phyloP scores from a whole-genome alignment of 345 rosid genomes.

The Rhodamnia rubescens region DNA sequence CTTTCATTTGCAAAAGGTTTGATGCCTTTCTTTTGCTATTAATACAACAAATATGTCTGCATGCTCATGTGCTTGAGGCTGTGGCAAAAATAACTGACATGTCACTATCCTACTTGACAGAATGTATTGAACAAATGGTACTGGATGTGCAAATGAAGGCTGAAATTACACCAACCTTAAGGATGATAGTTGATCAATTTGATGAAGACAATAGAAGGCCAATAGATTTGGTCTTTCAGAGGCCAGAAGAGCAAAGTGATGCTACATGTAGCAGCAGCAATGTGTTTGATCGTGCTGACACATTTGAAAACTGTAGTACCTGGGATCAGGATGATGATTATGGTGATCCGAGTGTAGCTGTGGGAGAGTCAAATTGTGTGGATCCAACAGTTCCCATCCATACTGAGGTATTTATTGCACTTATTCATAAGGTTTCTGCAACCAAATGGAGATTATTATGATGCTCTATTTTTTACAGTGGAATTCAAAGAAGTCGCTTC shows the following conservation, averaged over 20 bases:
- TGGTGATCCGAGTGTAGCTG: constrained; percentile 34
- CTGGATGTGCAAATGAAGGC: constrained; percentile 41
- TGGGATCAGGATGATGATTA: constrained; percentile 43
- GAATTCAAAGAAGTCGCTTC: background rate
- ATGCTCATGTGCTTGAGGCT: background rate
- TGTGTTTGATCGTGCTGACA: constrained; percentile 32
- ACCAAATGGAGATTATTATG: background rate
- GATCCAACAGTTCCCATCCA: constrained; percentile 39
- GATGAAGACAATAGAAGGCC: constrained; percentile 66
- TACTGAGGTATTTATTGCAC: constrained; percentile 36
- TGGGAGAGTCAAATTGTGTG: constrained; percentile 31
- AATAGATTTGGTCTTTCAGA: constrained; percentile 32
- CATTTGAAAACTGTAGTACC: constrained; percentile 34
- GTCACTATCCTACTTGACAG: constrained; percentile 24
- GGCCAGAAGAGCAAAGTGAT: constrained; percentile 25
- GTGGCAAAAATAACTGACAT: background rate
- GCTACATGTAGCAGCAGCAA: constrained; percentile 18
- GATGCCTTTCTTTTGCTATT: constrained; percentile 5
- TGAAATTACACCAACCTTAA: constrained; percentile 78
- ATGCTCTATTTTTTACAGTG: background rate
- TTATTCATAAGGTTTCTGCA: background rate
- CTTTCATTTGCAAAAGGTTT: constrained; percentile 72
- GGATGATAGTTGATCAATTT: constrained; percentile 45
- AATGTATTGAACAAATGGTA: constrained; percentile 62
- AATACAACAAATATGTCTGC: background rate